Evolutionary conservation across 345 rosid genomes (phyloP), one percentile per base, ranked within the genome.

Genomic region (Laguncularia racemosa): DNA sequence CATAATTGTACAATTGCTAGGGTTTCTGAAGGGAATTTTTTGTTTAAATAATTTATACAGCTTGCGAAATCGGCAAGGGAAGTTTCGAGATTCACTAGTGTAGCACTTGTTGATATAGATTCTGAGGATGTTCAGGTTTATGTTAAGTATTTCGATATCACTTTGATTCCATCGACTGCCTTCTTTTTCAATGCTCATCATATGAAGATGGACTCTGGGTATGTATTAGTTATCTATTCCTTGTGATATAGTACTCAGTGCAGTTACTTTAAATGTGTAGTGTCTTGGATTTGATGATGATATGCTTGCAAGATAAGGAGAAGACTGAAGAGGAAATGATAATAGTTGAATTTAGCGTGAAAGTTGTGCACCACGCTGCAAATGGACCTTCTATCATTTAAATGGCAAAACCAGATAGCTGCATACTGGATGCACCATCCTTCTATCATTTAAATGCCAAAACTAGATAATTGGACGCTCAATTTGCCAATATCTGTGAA

Each of bases 151-250:
- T 93, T 93, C 60, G 97, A 89, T 61, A 79, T 93, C 55, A 71
- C 83, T 4, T 68, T 85, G 48, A 50, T 76, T 17, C 99, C 99
- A 3, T 86, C 96, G 2, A 82, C 95, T 0, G 48, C 89, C 23
- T 93, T 89, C 83, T 93, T 93, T 84, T 87, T 93, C 83, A 93
- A 93, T 56, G 91, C 95, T 1, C 90, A 87, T 62, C 96, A 93
- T 21, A 89, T 93, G 91, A 93, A 93, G 76, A 75, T 93, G 85
- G 99, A 93, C 76, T 87, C 86, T 57, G 95, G 96, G 99, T 89
- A 68, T 5, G 6, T 2, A 20, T 66, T 20, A 38, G 21, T 0
- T 52, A 47, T 38, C 28, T 1, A 47, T 45, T 66, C 40, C 40
- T 33, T 3, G 40, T 33, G 40, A 33, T 33, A 33, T 8, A 33